phyloP scores from a whole-genome alignment of 495 filamentous ascomycete species.

The Hypoxylon cercidicola region DNA sequence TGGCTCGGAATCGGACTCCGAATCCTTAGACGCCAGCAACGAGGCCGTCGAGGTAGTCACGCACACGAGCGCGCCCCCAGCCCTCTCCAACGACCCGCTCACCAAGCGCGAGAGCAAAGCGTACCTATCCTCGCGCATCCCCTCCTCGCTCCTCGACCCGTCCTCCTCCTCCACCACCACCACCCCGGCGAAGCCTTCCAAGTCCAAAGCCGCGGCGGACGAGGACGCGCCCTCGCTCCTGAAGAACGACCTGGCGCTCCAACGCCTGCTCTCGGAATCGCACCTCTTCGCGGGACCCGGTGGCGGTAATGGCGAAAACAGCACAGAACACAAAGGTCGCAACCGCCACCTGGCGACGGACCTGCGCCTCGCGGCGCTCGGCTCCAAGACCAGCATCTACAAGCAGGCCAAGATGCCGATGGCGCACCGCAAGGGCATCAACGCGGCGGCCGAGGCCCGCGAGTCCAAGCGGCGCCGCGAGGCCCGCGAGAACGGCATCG shows the following conservation, averaged over 20 bases:
- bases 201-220: conserved; percentile 51
- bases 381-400: conserved; percentile 77
- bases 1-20: conserved; percentile 33
- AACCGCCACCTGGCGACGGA: conserved; percentile 78
- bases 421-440: conserved; percentile 80
- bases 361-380: conserved; percentile 80
- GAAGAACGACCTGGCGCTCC: conserved; percentile 92
- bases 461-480: conserved; percentile 79
- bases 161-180: conserved; percentile 28
- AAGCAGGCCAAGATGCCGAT: conserved; percentile 86
- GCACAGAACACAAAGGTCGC: conserved; percentile 58
- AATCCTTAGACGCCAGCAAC: conserved; percentile 13
- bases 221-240: conserved; percentile 67
- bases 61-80: conserved; percentile 56
- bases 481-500: conserved; percentile 88
- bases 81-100: conserved; percentile 54
- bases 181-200: conserved; percentile 41
- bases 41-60: conserved; percentile 71
- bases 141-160: conserved; percentile 43
- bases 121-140: conserved; percentile 71
- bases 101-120: conserved; percentile 77
- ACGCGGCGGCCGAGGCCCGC: conserved; percentile 66
- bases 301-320: conserved; percentile 70
- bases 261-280: conserved; percentile 88
- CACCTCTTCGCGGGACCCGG: conserved; percentile 79